Evolutionary conservation across 2,329 filamentous ascomycete species (phyloP).

Genomic region (Tympanopsis confertula): DNA sequence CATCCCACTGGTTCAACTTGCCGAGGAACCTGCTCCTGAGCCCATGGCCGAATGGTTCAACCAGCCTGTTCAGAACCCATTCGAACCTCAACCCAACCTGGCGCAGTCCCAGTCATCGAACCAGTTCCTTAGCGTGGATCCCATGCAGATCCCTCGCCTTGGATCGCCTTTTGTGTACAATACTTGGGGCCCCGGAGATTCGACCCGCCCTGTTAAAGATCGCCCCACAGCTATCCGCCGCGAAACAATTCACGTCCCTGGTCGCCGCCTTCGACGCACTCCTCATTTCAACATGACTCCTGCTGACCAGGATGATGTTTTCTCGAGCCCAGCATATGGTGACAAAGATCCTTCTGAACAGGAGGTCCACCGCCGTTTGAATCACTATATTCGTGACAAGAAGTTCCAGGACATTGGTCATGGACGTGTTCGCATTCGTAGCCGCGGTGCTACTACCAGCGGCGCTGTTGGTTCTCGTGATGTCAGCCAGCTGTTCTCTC

Average conservation of each 20-base stretch:
- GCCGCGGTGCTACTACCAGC: neutral
- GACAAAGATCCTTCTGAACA: neutral
- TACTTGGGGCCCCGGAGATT: constrained; percentile 30
- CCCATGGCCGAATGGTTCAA: no score
- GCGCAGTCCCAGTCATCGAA: no score
- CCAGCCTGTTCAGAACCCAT: no score
- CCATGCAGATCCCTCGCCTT: constrained; percentile 23
- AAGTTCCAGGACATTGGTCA: neutral
- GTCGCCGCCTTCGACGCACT: constrained; percentile 22
- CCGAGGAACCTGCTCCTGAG: no score
- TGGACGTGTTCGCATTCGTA: neutral
- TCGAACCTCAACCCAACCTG: no score
- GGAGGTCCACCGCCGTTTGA: neutral
- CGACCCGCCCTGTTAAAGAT: constrained; percentile 12
- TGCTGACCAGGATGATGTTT: no score
- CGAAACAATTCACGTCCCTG: constrained; percentile 29
- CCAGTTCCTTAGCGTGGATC: neutral
- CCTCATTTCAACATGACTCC: no score
- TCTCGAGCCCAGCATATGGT: no score
- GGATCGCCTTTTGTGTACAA: constrained; percentile 34
- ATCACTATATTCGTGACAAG: neutral
- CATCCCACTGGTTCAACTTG: constrained; percentile 13
- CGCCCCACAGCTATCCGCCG: constrained; percentile 17
- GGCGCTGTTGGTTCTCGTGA: neutral
- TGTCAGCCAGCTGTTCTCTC: neutral